Evolutionary conservation across 768 basidiomycete species (phyloP).

Genomic region (Mycena venus): DNA sequence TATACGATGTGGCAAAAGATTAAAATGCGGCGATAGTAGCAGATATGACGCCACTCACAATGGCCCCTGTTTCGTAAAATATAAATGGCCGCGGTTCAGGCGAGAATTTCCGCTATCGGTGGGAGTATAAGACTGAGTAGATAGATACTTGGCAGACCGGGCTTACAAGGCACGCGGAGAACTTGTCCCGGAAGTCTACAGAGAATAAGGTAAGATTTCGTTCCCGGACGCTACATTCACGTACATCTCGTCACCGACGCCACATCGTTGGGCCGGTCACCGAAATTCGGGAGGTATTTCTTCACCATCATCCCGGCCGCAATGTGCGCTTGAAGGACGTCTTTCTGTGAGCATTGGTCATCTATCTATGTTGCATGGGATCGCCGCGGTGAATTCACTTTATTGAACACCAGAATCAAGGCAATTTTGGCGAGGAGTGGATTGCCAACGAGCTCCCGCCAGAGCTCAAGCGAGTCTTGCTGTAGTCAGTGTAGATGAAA

Average conservation of each 20-base stretch:
- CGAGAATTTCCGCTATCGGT: conserved; percentile 56
- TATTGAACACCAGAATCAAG: conserved; percentile 70
- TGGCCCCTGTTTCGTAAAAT: conserved; percentile 79
- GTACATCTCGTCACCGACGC: conserved; percentile 67
- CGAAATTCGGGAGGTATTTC: conserved; percentile 72
- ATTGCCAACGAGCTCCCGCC: conserved; percentile 66
- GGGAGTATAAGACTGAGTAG: too few species aligned
- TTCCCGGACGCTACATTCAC: conserved; percentile 37
- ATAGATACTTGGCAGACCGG: too few species aligned
- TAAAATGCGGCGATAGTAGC: not conserved
- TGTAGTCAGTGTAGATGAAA: conserved; percentile 29
- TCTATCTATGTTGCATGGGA: too few species aligned
- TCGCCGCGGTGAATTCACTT: conserved; percentile 45
- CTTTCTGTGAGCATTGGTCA: conserved; percentile 56
- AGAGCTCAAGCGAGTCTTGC: conserved; percentile 70
- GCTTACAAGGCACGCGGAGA: conserved; percentile 60
- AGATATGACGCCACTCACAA: conserved; percentile 64
- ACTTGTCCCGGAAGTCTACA: conserved; percentile 64
- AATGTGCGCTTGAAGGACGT: conserved; percentile 60
- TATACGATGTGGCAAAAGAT: conserved; percentile 26
- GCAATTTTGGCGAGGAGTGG: conserved; percentile 62
- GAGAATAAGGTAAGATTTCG: not conserved
- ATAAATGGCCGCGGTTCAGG: conserved; percentile 70
- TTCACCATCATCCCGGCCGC: conserved; percentile 62
- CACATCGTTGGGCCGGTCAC: conserved; percentile 71